Conservation (phyloP, 345 rosid species). For the Eucalyptus lansdowneana region DNA sequence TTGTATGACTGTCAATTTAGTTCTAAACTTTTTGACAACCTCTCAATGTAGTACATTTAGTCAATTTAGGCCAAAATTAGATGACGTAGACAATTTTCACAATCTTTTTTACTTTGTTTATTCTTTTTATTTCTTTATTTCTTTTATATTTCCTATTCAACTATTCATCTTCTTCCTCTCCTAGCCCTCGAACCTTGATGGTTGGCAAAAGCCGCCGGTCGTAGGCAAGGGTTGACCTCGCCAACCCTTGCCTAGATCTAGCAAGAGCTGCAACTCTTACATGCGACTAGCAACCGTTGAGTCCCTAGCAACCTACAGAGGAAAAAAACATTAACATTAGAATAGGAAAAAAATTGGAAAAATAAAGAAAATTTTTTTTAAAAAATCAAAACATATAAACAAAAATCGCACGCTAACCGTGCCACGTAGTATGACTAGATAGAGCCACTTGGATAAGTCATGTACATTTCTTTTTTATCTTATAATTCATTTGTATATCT, state of each 20-base stretch:
- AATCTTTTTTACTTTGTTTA: background rate
- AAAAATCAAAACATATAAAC: background rate
- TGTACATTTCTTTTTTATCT: background rate
- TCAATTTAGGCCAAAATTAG: background rate
- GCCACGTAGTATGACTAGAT: background rate
- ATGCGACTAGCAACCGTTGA: too few species aligned
- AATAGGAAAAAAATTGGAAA: background rate
- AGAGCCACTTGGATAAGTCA: background rate
- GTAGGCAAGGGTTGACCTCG: too few species aligned
- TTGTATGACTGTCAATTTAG: background rate
- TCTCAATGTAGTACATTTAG: background rate
- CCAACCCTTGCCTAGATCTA: background rate
- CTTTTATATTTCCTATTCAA: too few species aligned
- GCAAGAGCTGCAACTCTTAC: background rate
- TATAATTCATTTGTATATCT: background rate
- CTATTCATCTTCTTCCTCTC: background rate
- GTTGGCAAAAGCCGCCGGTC: background rate
- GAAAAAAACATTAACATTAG: background rate
- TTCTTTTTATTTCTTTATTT: too few species aligned
- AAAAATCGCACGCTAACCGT: background rate
- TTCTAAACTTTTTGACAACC: background rate
- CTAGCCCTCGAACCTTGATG: background rate
- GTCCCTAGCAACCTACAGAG: background rate
- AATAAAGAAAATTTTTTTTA: accelerated
- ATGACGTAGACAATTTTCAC: background rate